phyloP scores from a whole-genome alignment of 2,329 filamentous ascomycete species.

The Juglanconis sp. region DNA sequence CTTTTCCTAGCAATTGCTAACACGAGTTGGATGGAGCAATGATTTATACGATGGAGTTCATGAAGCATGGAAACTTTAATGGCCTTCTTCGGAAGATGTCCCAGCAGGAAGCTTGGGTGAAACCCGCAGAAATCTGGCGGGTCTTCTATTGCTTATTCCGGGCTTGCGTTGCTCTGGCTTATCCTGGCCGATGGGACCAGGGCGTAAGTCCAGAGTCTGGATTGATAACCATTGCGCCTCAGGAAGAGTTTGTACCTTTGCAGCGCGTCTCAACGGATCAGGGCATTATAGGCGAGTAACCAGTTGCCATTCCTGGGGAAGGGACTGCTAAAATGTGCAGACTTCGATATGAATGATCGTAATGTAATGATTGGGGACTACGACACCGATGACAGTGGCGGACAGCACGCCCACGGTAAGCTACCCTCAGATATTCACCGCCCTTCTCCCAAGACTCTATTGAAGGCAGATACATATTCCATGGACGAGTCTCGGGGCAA shows the following conservation, averaged over 20 bases:
- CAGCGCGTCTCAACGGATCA: background rate
- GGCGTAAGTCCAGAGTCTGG: background rate
- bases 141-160: conserved; percentile 5
- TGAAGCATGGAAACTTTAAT: conserved; percentile 6
- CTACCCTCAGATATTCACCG: no score
- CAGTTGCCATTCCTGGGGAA: no score
- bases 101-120: background rate
- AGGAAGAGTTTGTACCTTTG: background rate
- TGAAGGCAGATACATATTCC: no score
- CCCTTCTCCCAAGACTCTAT: no score
- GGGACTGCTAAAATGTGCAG: no score
- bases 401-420: background rate
- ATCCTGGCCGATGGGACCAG: background rate
- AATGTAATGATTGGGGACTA: conserved; percentile 6
- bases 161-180: conserved; percentile 5
- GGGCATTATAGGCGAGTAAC: background rate
- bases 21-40: background rate
- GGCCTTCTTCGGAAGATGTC: conserved; percentile 6
- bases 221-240: background rate
- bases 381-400: background rate
- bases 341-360: conserved; percentile 11
- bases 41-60: conserved; percentile 6
- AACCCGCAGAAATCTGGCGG: background rate
- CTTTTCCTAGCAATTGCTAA: no score
- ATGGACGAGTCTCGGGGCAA: no score